Evolutionary conservation across 2,329 filamentous ascomycete species (phyloP).

Genomic region (Diaporthe sp.): DNA sequence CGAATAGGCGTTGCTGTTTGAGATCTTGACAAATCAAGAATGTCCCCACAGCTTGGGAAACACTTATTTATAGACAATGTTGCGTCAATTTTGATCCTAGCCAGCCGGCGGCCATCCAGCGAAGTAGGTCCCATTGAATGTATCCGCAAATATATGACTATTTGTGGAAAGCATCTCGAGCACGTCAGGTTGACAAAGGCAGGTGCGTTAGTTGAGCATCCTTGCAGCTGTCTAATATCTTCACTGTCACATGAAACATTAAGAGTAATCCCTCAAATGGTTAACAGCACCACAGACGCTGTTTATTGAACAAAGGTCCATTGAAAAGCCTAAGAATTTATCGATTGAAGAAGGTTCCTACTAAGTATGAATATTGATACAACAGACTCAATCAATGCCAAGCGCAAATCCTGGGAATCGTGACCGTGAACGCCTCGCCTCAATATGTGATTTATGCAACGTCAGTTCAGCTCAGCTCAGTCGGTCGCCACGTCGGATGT

Average conservation of each 20-base stretch:
- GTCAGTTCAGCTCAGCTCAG: neutral
- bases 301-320: neutral
- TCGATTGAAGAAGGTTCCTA: neutral
- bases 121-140: neutral
- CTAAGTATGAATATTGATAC: neutral
- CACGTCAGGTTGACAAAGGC: neutral
- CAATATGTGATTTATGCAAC: slow-evolving; percentile 14
- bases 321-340: neutral
- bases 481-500: slow-evolving; percentile 11
- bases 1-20: neutral
- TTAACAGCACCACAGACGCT: neutral
- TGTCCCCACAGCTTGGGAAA: neutral
- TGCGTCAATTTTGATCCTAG: too few relatives aligned
- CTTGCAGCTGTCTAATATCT: too few relatives aligned
- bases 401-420: slow-evolving; percentile 24
- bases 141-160: neutral
- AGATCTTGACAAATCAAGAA: neutral
- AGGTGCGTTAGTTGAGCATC: neutral
- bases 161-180: neutral
- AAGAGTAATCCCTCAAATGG: neutral
- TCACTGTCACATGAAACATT: neutral
- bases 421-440: slow-evolving; percentile 19
- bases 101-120: too few relatives aligned
- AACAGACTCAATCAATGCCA: neutral
- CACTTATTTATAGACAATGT: neutral